These are phyloP conservation scores for Carex pumila DNA, from an alignment of 176 grass and related monocot genomes.

Conservation along the genomic window DNA sequence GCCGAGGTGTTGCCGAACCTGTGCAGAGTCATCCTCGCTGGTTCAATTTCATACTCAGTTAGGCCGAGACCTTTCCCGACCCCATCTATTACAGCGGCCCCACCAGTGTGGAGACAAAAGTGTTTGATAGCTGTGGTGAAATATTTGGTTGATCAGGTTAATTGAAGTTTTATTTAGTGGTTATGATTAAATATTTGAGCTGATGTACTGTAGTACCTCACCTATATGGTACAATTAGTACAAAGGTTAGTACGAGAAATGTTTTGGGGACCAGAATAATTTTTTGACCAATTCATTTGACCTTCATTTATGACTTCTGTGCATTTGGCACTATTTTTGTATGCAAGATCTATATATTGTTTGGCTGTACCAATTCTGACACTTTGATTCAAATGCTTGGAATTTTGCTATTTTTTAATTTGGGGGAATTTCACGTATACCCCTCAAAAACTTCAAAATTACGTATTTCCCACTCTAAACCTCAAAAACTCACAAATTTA, in stretches of 20 bases:
- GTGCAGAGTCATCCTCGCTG: slow-evolving; percentile 80
- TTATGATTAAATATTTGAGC: too few relatives aligned
- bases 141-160: not conserved
- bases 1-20: slow-evolving; percentile 92
- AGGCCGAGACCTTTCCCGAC: slow-evolving; percentile 61
- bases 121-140: slow-evolving; percentile 49
- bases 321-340: not conserved
- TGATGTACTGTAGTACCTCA: too few relatives aligned
- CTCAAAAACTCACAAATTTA: too few relatives aligned
- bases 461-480: too few relatives aligned
- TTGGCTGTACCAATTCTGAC: not conserved
- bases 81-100: slow-evolving; percentile 70
- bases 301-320: not conserved
- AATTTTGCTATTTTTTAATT: not conserved
- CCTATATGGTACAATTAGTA: too few relatives aligned
- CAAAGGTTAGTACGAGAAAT: not conserved
- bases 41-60: slow-evolving; percentile 61
- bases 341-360: not conserved
- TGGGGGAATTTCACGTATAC: too few relatives aligned
- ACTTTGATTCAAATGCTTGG: not conserved
- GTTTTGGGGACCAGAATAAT: not conserved
- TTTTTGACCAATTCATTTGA: not conserved
- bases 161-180: too few relatives aligned
- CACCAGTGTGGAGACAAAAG: slow-evolving; percentile 85
- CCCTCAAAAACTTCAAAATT: too few relatives aligned